Conservation (phyloP, 441 rosid genomes). For the Adansonia rubrostipa region DNA sequence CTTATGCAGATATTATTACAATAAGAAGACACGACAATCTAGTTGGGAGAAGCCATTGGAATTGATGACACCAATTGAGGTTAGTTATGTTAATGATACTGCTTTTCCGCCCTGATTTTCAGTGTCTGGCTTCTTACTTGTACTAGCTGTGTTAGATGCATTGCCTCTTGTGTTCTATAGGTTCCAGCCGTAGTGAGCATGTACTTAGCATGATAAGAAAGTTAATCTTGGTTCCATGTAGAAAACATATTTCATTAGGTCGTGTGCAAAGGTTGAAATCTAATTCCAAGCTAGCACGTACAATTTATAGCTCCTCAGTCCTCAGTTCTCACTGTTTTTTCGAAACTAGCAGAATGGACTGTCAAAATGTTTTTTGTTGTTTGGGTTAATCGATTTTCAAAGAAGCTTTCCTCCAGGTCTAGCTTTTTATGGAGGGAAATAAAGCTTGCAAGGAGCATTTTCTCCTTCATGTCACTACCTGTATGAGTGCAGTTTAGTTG, state of each 20-base stretch:
- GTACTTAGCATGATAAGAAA: conserved; percentile 9
- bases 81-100: conserved; percentile 38
- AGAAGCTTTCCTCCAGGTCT: conserved; percentile 1
- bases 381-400: background rate
- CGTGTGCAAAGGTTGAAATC: conserved; percentile 27
- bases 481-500: background rate
- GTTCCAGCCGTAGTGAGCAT: conserved; percentile 3
- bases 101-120: conserved; percentile 23
- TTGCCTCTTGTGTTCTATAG: conserved; percentile 16
- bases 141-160: conserved; percentile 7
- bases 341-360: background rate
- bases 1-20: conserved; percentile 76
- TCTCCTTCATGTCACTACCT: background rate
- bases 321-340: conserved; percentile 6
- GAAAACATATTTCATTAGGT: conserved; percentile 24
- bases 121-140: conserved; percentile 15
- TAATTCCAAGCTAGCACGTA: conserved; percentile 20
- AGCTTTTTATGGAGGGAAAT: conserved; percentile 1
- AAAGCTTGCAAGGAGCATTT: background rate
- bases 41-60: conserved; percentile 98
- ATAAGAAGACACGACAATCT: conserved; percentile 80
- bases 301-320: conserved; percentile 12
- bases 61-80: conserved; percentile 97
- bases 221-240: background rate
- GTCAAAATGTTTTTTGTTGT: background rate